Evolutionary conservation across 176 grass and related monocot genomes (phyloP).

Genomic region (Luzula sylvatica): DNA sequence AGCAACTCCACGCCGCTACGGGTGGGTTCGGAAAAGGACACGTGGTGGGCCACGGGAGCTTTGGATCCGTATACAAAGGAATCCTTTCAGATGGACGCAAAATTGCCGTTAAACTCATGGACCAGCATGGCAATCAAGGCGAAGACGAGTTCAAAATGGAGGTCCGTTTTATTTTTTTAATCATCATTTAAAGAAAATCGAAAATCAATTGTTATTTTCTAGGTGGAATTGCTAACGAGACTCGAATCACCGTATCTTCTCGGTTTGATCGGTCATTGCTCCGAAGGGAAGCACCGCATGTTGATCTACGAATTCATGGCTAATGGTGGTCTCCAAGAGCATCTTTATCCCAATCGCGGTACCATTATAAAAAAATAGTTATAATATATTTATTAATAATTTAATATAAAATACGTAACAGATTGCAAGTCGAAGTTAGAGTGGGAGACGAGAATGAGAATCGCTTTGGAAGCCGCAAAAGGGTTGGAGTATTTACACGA

Average conservation of each 20-base stretch:
- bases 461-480: constrained; percentile 96
- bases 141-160: constrained; percentile 98
- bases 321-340: constrained; percentile 91
- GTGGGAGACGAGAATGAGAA: constrained; percentile 83
- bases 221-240: constrained; percentile 85
- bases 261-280: constrained; percentile 79
- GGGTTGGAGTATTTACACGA: constrained; percentile 96
- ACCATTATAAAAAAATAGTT: no score
- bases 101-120: constrained; percentile 97
- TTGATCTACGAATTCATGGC: constrained; percentile 99
- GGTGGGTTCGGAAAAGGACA: constrained; percentile 57
- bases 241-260: constrained; percentile 72
- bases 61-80: constrained; percentile 86
- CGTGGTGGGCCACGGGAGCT: constrained; percentile 93
- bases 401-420: constrained; percentile 35
- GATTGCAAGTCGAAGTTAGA: constrained; percentile 78
- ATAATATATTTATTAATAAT: constrained; percentile 9
- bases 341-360: constrained; percentile 90
- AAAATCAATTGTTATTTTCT: not conserved
- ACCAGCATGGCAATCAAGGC: constrained; percentile 79
- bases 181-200: not conserved
- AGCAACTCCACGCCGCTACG: constrained; percentile 68
- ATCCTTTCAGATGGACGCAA: constrained; percentile 68
- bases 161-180: constrained; percentile 20
- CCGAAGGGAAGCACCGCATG: constrained; percentile 65